Conservation (phyloP, 225 moss, liverwort and hornwort species). For the Ulota crispa region DNA sequence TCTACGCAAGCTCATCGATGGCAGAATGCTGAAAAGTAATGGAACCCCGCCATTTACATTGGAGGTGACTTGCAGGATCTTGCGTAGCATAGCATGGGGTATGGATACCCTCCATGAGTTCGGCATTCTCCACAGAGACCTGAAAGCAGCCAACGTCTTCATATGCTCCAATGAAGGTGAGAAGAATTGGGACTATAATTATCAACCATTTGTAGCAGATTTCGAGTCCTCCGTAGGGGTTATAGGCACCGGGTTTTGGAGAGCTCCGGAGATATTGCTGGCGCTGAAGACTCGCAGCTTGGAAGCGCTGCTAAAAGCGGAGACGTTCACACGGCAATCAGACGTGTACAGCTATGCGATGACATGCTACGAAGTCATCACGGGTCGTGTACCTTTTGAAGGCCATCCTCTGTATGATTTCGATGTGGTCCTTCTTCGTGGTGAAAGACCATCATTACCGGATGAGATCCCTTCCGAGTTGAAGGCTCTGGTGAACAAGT, state of each 20-base stretch:
- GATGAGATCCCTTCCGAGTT: rapidly evolving
- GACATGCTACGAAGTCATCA: neutral
- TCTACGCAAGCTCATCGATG: neutral
- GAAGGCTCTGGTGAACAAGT: neutral
- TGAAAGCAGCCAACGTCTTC: neutral
- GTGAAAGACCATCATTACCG: neutral
- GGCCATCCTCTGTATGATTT: neutral
- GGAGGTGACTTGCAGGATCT: rapidly evolving
- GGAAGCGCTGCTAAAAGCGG: no score
- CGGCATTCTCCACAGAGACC: neutral
- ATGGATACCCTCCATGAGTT: neutral
- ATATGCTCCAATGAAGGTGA: no score
- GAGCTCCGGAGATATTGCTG: neutral
- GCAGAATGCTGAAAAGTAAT: neutral
- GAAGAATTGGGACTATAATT: no score
- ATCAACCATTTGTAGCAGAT: neutral
- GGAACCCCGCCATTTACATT: neutral
- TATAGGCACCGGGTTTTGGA: neutral
- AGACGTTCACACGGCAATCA: neutral
- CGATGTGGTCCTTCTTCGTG: neutral
- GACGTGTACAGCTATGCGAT: neutral
- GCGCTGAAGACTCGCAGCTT: neutral
- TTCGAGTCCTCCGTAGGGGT: neutral
- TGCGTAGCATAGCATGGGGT: neutral
- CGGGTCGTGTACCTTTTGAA: neutral